These are phyloP conservation scores for Lactuca sativa DNA, from an alignment of 129 eudicot genomes.

Conservation along the genomic window DNA sequence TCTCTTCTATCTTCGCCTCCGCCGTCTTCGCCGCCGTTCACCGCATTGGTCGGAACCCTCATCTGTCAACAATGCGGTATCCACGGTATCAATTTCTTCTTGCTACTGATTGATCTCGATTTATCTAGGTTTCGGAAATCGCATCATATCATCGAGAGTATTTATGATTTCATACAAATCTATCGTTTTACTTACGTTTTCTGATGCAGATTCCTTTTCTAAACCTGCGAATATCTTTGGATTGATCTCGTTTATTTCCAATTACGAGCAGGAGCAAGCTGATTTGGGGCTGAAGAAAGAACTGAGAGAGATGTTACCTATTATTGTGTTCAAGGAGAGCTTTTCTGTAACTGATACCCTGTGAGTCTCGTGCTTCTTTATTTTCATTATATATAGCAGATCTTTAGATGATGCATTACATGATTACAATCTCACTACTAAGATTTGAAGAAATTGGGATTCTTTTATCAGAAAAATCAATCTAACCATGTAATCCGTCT, in stretches of 20 bases:
- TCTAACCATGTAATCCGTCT: neutral
- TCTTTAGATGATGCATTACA: slow-evolving; percentile 10
- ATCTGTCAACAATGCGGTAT: slow-evolving; percentile 37
- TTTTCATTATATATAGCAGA: neutral
- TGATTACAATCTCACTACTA: slow-evolving; percentile 1
- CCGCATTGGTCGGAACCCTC: slow-evolving; percentile 41
- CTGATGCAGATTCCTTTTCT: neutral
- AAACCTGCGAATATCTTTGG: neutral
- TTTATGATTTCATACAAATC: neutral
- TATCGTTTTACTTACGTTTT: neutral
- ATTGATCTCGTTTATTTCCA: slow-evolving; percentile 8
- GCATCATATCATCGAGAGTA: neutral
- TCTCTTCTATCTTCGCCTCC: slow-evolving; percentile 76
- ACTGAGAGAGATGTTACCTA: slow-evolving; percentile 81
- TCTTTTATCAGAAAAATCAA: neutral
- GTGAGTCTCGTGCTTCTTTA: slow-evolving; percentile 44
- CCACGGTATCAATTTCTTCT: slow-evolving; percentile 33
- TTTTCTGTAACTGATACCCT: slow-evolving; percentile 74
- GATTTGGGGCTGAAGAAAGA: slow-evolving; percentile 83
- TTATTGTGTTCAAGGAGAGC: slow-evolving; percentile 70
- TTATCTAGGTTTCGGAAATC: slow-evolving; percentile 2
- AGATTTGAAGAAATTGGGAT: slow-evolving; percentile 15
- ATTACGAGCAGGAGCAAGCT: slow-evolving; percentile 24
- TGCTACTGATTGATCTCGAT: slow-evolving; percentile 8
- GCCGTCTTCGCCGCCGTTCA: slow-evolving; percentile 38